Evolutionary conservation across 768 basidiomycete genomes (phyloP).

Genomic region (Imleria badia): DNA sequence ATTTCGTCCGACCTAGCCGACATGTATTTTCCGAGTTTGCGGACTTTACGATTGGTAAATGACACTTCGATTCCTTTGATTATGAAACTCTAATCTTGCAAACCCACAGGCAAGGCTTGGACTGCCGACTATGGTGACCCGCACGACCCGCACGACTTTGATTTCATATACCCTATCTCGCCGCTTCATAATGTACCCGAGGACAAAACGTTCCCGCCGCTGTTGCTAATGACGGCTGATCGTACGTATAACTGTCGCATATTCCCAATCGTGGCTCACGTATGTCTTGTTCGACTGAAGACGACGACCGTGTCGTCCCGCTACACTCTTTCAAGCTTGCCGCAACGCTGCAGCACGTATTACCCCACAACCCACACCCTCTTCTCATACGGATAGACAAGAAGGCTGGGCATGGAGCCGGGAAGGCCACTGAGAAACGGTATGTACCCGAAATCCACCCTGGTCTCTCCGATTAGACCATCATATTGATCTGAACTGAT

Average conservation of each 20-base stretch:
- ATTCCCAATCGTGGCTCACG: conserved; percentile 1
- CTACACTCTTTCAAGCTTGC: conserved; percentile 84
- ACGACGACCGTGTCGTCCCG: conserved; percentile 86
- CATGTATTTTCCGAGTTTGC: conserved; percentile 48
- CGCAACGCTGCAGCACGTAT: conserved; percentile 69
- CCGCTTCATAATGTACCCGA: conserved; percentile 77
- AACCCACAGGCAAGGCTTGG: conserved; percentile 65
- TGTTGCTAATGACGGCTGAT: conserved; percentile 79
- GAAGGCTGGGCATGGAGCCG: conserved; percentile 79
- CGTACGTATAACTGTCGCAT: conserved; percentile 46
- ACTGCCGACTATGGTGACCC: conserved; percentile 78
- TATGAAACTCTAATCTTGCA: conserved; percentile 7
- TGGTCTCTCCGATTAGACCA: neutral
- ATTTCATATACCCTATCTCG: conserved; percentile 79
- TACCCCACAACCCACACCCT: conserved; percentile 67
- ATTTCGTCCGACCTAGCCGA: neutral
- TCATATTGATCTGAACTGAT: conserved; percentile 1
- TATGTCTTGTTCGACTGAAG: conserved; percentile 34
- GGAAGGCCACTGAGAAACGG: conserved; percentile 75
- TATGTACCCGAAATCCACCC: conserved; percentile 19
- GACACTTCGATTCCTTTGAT: neutral
- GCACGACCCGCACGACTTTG: conserved; percentile 73
- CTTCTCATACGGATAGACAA: conserved; percentile 75
- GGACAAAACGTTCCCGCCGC: conserved; percentile 60
- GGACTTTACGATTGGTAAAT: conserved; percentile 70